Evolutionary conservation across 768 basidiomycete species (phyloP).

Genomic region (Galerina marginata): DNA sequence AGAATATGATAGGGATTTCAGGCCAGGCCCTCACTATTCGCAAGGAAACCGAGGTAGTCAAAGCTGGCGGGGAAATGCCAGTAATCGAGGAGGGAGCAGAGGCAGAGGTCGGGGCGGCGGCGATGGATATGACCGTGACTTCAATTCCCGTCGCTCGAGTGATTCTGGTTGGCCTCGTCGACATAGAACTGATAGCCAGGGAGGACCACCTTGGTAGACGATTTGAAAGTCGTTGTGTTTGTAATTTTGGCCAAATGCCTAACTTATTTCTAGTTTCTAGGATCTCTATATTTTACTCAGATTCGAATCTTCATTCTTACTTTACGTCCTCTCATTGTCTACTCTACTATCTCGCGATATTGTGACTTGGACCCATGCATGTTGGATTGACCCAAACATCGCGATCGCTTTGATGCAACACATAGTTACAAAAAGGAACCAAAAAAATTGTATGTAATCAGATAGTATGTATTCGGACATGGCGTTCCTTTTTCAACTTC

Average conservation of each 20-base stretch:
- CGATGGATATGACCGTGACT: slow-evolving; percentile 29
- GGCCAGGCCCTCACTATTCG: slow-evolving; percentile 25
- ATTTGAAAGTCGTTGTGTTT: slow-evolving; percentile 13
- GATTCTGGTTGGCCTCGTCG: slow-evolving; percentile 67
- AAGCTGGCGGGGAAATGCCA: slow-evolving; percentile 39
- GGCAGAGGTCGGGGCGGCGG: slow-evolving; percentile 38
- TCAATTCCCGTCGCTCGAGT: slow-evolving; percentile 40
- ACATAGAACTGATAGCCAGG: slow-evolving; percentile 37
- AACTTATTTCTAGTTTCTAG: slow-evolving; percentile 15
- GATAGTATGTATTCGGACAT: too few species aligned
- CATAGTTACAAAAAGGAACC: too few species aligned
- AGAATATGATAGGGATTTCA: slow-evolving; percentile 30
- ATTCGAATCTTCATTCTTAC: not conserved
- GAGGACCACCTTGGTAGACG: slow-evolving; percentile 25
- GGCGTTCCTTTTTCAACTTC: too few species aligned
- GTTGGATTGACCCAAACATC: too few species aligned
- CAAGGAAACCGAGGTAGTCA: slow-evolving; percentile 26
- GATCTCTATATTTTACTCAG: not conserved
- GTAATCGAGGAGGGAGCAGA: slow-evolving; percentile 34
- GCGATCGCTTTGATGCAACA: too few species aligned
- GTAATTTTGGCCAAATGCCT: not conserved
- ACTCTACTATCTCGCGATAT: slow-evolving; percentile 4
- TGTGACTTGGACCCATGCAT: not conserved
- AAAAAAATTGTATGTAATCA: too few species aligned
- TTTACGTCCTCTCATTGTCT: slow-evolving; percentile 10